Percentiles rank a stretch among this genome's conserved stretches.
phyloP scores from a whole-genome alignment of 306 rosid genomes.

The Prosopis cineraria region DNA sequence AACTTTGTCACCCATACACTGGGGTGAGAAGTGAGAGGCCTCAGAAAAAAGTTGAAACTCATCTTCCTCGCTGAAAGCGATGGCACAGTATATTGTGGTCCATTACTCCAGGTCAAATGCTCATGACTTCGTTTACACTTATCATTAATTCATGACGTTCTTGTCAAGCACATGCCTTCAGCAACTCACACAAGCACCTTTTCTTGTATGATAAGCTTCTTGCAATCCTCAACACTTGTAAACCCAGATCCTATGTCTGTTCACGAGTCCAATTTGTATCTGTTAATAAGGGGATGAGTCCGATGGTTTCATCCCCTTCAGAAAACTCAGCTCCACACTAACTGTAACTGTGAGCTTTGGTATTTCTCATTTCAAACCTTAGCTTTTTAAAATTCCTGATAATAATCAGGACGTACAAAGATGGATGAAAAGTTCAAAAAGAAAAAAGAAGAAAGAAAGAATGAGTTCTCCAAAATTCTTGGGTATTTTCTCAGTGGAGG shows the following conservation, averaged over 20 bases:
- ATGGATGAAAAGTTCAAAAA: neutral
- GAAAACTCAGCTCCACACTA: neutral
- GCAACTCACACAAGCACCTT: neutral
- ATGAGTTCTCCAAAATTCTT: neutral
- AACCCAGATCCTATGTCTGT: neutral
- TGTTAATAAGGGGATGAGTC: too few species aligned
- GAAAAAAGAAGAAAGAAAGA: neutral
- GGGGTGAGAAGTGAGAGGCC: neutral
- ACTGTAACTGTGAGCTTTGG: neutral
- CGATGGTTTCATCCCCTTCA: neutral
- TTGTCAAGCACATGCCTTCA: neutral
- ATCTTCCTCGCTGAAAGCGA: slow-evolving; percentile 23
- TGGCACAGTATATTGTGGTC: neutral
- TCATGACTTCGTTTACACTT: neutral
- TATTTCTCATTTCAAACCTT: neutral
- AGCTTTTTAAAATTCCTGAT: neutral
- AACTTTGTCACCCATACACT: neutral
- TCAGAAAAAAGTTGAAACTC: neutral
- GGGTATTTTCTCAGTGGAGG: neutral
- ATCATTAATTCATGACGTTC: slow-evolving; percentile 9
- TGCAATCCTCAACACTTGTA: neutral
- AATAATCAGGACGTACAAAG: neutral
- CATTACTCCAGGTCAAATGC: neutral
- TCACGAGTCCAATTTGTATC: neutral
- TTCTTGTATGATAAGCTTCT: neutral